phyloP scores from a whole-genome alignment of 2,329 filamentous ascomycete species.

The Colletotrichum orbiculare region DNA sequence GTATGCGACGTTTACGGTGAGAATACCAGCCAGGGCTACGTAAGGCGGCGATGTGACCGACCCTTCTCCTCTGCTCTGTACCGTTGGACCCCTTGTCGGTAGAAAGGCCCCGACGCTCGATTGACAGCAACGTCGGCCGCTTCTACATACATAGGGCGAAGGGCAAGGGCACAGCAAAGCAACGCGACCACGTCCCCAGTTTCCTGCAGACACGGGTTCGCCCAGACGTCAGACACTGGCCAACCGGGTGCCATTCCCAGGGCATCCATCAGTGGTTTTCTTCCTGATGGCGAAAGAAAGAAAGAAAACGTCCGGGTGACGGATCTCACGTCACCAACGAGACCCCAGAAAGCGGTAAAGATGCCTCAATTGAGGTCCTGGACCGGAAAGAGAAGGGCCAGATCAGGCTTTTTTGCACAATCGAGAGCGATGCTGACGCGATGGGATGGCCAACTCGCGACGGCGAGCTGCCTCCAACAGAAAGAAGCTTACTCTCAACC shows the following conservation, averaged over 20 bases:
- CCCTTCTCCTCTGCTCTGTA: no score
- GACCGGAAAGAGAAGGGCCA: no score
- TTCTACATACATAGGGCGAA: background rate
- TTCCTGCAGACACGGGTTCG: slow-evolving; percentile 36
- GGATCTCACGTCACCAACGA: no score
- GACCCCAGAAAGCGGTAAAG: background rate
- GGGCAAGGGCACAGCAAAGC: background rate
- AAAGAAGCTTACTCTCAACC: background rate
- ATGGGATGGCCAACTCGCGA: background rate
- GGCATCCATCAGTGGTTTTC: background rate
- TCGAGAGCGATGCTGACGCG: no score
- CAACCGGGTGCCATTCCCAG: slow-evolving; percentile 13
- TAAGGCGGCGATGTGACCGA: no score
- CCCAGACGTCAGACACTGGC: slow-evolving; percentile 26
- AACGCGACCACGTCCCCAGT: slow-evolving; percentile 17
- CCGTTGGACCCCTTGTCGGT: slow-evolving; percentile 2
- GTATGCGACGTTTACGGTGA: slow-evolving; percentile 24
- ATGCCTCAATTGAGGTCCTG: background rate
- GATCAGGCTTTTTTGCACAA: no score
- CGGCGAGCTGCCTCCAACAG: background rate
- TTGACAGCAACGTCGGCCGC: slow-evolving; percentile 26
- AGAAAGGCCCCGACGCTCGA: slow-evolving; percentile 15
- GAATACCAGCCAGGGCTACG: background rate
- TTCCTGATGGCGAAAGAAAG: no score
- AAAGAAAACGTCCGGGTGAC: no score